Evolutionary conservation across 441 rosid genomes (phyloP), one percentile per base, ranked within the genome.

Genomic region (Omphalea diandra): DNA sequence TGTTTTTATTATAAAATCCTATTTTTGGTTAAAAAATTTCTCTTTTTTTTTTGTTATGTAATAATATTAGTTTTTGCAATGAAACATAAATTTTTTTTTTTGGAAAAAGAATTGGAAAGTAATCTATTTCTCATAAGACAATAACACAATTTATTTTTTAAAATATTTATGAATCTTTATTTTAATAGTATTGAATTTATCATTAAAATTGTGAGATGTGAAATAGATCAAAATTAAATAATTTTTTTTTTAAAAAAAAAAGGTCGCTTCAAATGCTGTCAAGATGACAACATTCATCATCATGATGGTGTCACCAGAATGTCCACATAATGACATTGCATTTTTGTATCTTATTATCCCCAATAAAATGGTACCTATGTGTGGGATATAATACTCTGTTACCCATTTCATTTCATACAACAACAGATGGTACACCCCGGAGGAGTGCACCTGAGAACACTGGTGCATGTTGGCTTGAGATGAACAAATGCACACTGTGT

Each of bases 381-480:
- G 18, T 43, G 47, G 17, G 18, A 46, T 46, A 15, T 14, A 1
- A 9, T 1, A 10, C 47, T 10, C 14, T 43, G 3, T 43, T 18
- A 46, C 14, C 12, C 14, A 11, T 15, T 11, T n/a, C 64, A 53
- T 10, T n/a, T n/a, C n/a, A n/a, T n/a, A n/a, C n/a, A n/a, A 35
- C 10, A 40, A 41, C 79, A 72, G 79, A 32, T 26, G 76, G 73
- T 63, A 63, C 36, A 61, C 47, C 80, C 79, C 75, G 24, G 31
- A 78, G 78, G 77, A 59, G 84, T 77, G 31, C 41, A 32, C 68
- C 79, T 76, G 74, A 71, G 76, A 78, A 70, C 81, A 78, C 81
- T 72, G 62, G 77, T 12, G 60, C 53, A 41, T 41, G n/a, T n/a
- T 27, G 35, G n/a, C 27, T 44, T 0, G 14, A 3, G 67, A 27